Conservation (phyloP, 1,284 basidiomycete genomes). For the Ceratobasidium papillatum region DNA sequence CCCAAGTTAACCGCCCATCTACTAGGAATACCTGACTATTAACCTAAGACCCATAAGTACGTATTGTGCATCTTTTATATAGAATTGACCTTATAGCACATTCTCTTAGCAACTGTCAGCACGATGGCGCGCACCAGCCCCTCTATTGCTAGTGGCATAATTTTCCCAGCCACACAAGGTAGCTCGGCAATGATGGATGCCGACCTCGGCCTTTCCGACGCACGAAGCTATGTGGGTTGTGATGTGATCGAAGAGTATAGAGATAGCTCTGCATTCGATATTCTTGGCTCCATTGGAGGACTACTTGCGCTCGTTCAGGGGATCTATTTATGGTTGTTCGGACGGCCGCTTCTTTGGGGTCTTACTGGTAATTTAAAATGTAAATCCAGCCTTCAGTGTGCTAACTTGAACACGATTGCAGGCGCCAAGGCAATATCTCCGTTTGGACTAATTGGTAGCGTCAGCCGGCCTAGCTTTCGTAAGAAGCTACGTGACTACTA, state of each 20-base stretch:
- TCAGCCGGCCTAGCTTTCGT: background rate
- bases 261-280: conserved; percentile 8
- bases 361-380: background rate
- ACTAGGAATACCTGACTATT: conserved; percentile 7
- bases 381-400: background rate
- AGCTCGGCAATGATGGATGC: conserved; percentile 6
- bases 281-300: conserved; percentile 20
- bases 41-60: background rate
- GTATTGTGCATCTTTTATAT: background rate
- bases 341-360: conserved; percentile 1
- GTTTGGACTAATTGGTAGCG: background rate
- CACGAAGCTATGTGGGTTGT: conserved; percentile 14
- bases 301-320: conserved; percentile 11
- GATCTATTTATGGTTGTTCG: conserved; percentile 6
- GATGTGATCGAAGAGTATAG: conserved; percentile 31
- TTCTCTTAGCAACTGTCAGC: background rate
- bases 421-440: conserved; percentile 4
- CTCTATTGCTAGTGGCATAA: conserved; percentile 3
- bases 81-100: background rate
- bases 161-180: conserved; percentile 2
- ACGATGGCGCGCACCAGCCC: background rate
- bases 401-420: background rate
- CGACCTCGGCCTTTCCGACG: background rate
- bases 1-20: too few species aligned
- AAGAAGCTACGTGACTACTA: background rate